These are phyloP conservation scores for Blastosporella zonata DNA, from an alignment of 1,284 basidiomycete genomes.

Conservation along the genomic window DNA sequence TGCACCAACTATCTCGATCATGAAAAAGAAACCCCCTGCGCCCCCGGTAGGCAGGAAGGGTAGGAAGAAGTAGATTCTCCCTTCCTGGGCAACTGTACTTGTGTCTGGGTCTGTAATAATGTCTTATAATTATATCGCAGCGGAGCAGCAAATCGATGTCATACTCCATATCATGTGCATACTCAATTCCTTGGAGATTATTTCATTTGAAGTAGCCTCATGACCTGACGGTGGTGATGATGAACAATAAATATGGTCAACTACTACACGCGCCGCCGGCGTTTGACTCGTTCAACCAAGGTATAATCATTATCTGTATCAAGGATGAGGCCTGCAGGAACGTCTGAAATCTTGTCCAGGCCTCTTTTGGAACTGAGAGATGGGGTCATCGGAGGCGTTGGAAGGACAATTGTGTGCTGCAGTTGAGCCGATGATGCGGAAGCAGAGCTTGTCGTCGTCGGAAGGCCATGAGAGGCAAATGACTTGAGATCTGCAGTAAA, in stretches of 20 bases:
- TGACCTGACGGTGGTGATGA: too few species aligned
- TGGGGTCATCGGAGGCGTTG: slow-evolving; percentile 28
- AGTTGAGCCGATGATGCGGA: slow-evolving; percentile 13
- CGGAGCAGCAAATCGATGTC: too few species aligned
- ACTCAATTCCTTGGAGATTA: too few species aligned
- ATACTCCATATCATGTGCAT: too few species aligned
- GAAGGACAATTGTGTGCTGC: slow-evolving; percentile 14
- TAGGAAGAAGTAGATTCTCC: slow-evolving; percentile 23
- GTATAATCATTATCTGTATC: slow-evolving; percentile 10
- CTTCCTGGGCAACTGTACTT: neutral
- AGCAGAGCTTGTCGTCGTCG: slow-evolving; percentile 13
- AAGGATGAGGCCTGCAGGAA: slow-evolving; percentile 1
- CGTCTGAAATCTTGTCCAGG: slow-evolving; percentile 7
- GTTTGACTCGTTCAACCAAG: slow-evolving; percentile 29
- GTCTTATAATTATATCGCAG: too few species aligned
- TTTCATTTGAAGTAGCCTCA: too few species aligned
- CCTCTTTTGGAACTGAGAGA: slow-evolving; percentile 27
- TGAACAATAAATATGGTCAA: too few species aligned
- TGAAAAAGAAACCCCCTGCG: slow-evolving; percentile 17
- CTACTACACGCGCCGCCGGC: slow-evolving; percentile 19
- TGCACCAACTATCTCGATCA: slow-evolving; percentile 21
- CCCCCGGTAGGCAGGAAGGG: slow-evolving; percentile 21
- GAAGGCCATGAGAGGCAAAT: slow-evolving; percentile 42
- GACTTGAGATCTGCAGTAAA: slow-evolving; percentile 55
- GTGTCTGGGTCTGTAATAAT: neutral